These are phyloP conservation scores for Alternaria consortialis DNA, from an alignment of 2,329 filamentous ascomycete genomes.

Conservation along the genomic window DNA sequence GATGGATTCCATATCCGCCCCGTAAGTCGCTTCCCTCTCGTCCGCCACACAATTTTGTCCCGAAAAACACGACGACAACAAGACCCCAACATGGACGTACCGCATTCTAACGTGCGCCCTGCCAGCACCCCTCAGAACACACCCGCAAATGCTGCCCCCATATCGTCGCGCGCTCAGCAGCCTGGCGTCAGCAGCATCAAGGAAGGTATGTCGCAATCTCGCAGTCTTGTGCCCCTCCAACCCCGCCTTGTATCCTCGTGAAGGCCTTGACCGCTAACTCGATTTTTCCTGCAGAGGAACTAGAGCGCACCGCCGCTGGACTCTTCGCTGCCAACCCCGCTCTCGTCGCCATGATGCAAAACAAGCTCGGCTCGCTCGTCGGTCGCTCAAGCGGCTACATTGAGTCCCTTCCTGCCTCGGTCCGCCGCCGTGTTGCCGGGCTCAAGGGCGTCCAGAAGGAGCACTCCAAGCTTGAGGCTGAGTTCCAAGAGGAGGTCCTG, in stretches of 20 bases:
- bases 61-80: constrained; percentile 23
- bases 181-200: constrained; percentile 94
- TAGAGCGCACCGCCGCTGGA: constrained; percentile 88
- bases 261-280: constrained; percentile 50
- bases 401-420: constrained; percentile 87
- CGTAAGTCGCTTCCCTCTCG: constrained; percentile 61
- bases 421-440: constrained; percentile 92
- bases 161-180: constrained; percentile 96
- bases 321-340: constrained; percentile 96
- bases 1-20: constrained; percentile 67
- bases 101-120: constrained; percentile 42
- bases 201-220: constrained; percentile 73
- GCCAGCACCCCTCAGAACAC: constrained; percentile 97
- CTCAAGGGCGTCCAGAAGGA: constrained; percentile 99
- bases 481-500: constrained; percentile 98
- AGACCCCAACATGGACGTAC: constrained; percentile 39
- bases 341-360: constrained; percentile 97
- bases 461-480: constrained; percentile 95
- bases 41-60: constrained; percentile 37
- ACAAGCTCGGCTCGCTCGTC: constrained; percentile 90
- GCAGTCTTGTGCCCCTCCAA: constrained; percentile 37
- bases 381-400: constrained; percentile 97
- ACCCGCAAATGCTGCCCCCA: constrained; percentile 91
- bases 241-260: constrained; percentile 36
- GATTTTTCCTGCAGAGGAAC: constrained; percentile 72